Conservation (phyloP, 371 early-diverging fungal species). For the Mortierella sp. region DNA sequence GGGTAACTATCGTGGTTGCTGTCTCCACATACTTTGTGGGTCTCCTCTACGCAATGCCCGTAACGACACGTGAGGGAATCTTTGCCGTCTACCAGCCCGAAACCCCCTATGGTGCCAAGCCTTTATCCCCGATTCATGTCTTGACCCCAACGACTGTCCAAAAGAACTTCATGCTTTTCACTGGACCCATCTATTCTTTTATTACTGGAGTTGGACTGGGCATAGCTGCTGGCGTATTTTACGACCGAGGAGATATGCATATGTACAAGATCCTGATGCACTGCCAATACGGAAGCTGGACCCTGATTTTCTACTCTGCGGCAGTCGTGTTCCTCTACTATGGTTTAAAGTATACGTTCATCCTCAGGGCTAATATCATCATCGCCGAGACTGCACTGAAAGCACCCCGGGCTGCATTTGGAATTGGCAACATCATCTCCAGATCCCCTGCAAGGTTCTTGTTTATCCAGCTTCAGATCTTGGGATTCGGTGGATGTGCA, state of each 20-base stretch:
- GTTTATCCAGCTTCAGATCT: constrained; percentile 52
- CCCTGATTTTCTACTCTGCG: constrained; percentile 39
- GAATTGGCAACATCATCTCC: constrained; percentile 49
- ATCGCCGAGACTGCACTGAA: constrained; percentile 52
- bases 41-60: constrained; percentile 54
- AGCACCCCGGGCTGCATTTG: constrained; percentile 50
- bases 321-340: constrained; percentile 53
- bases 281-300: constrained; percentile 50
- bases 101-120: constrained; percentile 23
- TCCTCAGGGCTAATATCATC: constrained; percentile 55
- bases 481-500: constrained; percentile 51
- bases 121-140: constrained; percentile 47
- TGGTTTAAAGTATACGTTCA: constrained; percentile 56
- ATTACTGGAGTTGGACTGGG: constrained; percentile 42
- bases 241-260: constrained; percentile 24
- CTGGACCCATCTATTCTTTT: constrained; percentile 38
- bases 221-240: constrained; percentile 27
- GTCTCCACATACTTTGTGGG: constrained; percentile 50
- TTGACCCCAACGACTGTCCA: constrained; percentile 45
- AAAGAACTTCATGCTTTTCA: constrained; percentile 37
- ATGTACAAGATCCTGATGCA: constrained; percentile 19
- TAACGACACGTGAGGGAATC: constrained; percentile 54
- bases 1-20: constrained; percentile 33
- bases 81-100: constrained; percentile 55
- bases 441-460: constrained; percentile 50